Evolutionary conservation across 352 stramenopile genomes (phyloP).

Genomic region (Pythium aristosporum): DNA sequence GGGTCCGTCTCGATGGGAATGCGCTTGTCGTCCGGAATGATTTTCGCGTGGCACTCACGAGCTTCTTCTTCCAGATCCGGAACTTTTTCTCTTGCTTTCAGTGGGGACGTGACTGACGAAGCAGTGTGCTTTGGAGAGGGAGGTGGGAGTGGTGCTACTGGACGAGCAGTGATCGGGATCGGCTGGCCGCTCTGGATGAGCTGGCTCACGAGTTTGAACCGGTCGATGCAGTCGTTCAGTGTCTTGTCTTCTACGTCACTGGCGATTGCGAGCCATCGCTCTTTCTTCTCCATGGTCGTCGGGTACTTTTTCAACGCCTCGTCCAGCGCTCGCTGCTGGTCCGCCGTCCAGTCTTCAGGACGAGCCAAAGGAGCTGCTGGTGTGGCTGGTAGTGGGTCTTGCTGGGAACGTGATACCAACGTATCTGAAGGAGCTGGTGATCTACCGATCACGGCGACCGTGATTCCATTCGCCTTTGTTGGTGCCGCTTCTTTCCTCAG

Average conservation of each 20-base stretch:
- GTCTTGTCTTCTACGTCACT: constrained; percentile 61
- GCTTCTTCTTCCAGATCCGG: constrained; percentile 27
- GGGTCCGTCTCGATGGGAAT: constrained; percentile 57
- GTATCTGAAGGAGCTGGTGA: not conserved
- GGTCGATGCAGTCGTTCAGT: constrained; percentile 82
- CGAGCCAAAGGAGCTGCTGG: not conserved
- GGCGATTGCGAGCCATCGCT: constrained; percentile 66
- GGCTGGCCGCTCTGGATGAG: constrained; percentile 36
- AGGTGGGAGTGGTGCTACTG: not conserved
- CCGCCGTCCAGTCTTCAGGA: constrained; percentile 48
- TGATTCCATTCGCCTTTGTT: constrained; percentile 14
- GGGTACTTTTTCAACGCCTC: constrained; percentile 69
- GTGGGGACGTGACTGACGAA: not conserved
- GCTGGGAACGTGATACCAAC: not conserved
- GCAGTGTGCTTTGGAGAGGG: not conserved
- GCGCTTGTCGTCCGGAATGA: constrained; percentile 48
- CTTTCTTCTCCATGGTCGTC: constrained; percentile 68
- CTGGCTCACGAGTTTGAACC: constrained; percentile 64
- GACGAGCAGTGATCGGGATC: constrained; percentile 14
- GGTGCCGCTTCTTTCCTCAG: not conserved
- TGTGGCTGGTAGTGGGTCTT: not conserved
- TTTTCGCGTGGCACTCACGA: constrained; percentile 34
- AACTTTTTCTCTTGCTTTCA: not conserved
- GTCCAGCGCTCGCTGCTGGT: constrained; percentile 68
- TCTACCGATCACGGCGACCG: constrained; percentile 21